phyloP scores from a whole-genome alignment of 768 basidiomycete species.

The Pulveroboletus ravenelii region DNA sequence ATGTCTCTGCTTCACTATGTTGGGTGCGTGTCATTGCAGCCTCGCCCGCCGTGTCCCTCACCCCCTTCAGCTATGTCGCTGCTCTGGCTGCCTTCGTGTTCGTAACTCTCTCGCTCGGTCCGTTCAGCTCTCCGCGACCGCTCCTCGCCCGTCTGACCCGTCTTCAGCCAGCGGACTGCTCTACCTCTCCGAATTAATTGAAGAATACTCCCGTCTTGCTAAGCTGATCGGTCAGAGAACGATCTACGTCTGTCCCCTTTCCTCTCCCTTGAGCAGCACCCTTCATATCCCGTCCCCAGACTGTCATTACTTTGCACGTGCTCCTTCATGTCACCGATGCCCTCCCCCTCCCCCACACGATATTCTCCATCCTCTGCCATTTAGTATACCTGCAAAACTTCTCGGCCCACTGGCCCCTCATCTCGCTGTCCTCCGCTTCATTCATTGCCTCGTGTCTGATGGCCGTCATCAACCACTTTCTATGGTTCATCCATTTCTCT shows the following conservation, averaged over 20 bases:
- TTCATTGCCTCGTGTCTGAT: constrained; percentile 84
- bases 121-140: constrained; percentile 20
- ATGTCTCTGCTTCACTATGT: constrained; percentile 55
- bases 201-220: constrained; percentile 82
- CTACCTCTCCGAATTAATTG: constrained; percentile 92
- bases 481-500: constrained; percentile 97
- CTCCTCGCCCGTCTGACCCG: constrained; percentile 6
- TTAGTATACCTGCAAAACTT: constrained; percentile 91
- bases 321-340: constrained; percentile 76
- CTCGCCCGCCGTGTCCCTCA: neutral
- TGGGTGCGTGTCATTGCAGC: constrained; percentile 39
- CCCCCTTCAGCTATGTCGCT: constrained; percentile 61
- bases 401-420: constrained; percentile 83
- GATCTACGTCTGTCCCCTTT: constrained; percentile 69
- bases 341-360: constrained; percentile 68
- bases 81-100: constrained; percentile 78
- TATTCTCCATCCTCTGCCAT: constrained; percentile 83
- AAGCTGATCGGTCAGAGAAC: constrained; percentile 79
- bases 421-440: constrained; percentile 78
- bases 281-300: constrained; percentile 40
- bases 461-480: constrained; percentile 87
- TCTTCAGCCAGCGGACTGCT: constrained; percentile 81
- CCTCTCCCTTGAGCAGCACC: neutral
- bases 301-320: constrained; percentile 71
- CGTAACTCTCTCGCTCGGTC: constrained; percentile 85